A percentile compares a stretch with the other conserved stretches of the same genome.
These are phyloP conservation scores for Priceomyces fermenticarens DNA, from an alignment of 805 yeast species.

Conservation along the genomic window DNA sequence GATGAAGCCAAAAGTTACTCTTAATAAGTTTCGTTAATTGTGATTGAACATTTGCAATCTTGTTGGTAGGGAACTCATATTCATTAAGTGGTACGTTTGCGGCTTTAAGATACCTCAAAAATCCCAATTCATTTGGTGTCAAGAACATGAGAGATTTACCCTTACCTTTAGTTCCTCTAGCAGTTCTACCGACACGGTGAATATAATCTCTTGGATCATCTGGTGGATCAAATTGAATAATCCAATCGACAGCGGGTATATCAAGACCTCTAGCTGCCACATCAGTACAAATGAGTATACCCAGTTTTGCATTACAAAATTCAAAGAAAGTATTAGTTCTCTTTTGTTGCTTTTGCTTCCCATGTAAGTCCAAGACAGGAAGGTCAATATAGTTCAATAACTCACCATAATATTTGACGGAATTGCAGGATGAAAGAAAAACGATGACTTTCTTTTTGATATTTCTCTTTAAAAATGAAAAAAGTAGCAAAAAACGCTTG, in stretches of 20 bases:
- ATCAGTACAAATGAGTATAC: constrained; percentile 92
- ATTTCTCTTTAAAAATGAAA: constrained; percentile 91
- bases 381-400: constrained; percentile 91
- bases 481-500: constrained; percentile 82
- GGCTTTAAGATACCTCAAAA: constrained; percentile 88
- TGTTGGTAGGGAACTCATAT: constrained; percentile 90
- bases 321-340: constrained; percentile 97
- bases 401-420: constrained; percentile 95
- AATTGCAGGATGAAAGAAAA: constrained; percentile 92
- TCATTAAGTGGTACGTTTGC: constrained; percentile 98
- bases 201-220: constrained; percentile 99
- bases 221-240: constrained; percentile 98
- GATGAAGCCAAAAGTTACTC: constrained; percentile 91
- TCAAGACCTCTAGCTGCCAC: constrained; percentile 99
- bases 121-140: constrained; percentile 91
- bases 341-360: constrained; percentile 98
- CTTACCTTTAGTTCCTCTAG: constrained; percentile 84
- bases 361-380: constrained; percentile 95
- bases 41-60: constrained; percentile 93
- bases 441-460: constrained; percentile 91
- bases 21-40: constrained; percentile 89
- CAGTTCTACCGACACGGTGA: constrained; percentile 99
- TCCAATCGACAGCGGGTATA: constrained; percentile 99
- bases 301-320: constrained; percentile 95
- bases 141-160: constrained; percentile 95